Evolutionary conservation across 202 grass and related monocot genomes (phyloP).

Genomic region (Cymbopogon flexuosus): DNA sequence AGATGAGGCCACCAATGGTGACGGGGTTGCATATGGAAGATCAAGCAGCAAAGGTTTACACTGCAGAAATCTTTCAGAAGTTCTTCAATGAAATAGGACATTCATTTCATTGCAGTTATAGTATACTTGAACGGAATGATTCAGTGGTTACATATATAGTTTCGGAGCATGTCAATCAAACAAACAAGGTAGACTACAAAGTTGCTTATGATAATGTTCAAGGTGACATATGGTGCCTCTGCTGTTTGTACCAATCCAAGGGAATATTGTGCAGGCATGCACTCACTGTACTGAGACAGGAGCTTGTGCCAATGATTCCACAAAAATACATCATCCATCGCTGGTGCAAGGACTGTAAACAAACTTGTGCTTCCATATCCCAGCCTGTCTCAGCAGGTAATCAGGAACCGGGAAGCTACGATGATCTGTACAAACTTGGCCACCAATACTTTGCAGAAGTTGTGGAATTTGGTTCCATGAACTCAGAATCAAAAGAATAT

Average conservation of each 20-base stretch:
- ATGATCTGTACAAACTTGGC: constrained; percentile 65
- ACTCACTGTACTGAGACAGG: constrained; percentile 63
- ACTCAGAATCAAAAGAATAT: constrained; percentile 60
- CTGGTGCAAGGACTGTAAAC: constrained; percentile 87
- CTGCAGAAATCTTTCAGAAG: constrained; percentile 60
- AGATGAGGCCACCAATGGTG: constrained; percentile 53
- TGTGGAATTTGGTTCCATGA: constrained; percentile 65
- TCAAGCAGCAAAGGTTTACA: constrained; percentile 65
- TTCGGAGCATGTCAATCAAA: constrained; percentile 56
- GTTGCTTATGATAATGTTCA: constrained; percentile 68
- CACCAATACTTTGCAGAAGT: constrained; percentile 27
- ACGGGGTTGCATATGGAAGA: constrained; percentile 55
- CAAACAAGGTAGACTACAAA: constrained; percentile 60
- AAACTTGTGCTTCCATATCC: constrained; percentile 43
- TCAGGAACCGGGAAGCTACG: constrained; percentile 49
- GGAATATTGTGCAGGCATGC: constrained; percentile 87
- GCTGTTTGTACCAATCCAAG: constrained; percentile 75
- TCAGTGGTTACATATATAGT: constrained; percentile 61
- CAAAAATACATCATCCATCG: constrained; percentile 75
- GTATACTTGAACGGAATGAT: constrained; percentile 48
- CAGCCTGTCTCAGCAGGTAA: constrained; percentile 19
- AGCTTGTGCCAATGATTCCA: constrained; percentile 63
- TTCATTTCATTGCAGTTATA: constrained; percentile 56
- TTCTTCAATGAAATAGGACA: constrained; percentile 65
- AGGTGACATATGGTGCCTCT: constrained; percentile 74